Evolutionary conservation across 768 basidiomycete genomes (phyloP), one percentile per base, ranked within the genome.

Genomic region (Mrakia blollopis): DNA sequence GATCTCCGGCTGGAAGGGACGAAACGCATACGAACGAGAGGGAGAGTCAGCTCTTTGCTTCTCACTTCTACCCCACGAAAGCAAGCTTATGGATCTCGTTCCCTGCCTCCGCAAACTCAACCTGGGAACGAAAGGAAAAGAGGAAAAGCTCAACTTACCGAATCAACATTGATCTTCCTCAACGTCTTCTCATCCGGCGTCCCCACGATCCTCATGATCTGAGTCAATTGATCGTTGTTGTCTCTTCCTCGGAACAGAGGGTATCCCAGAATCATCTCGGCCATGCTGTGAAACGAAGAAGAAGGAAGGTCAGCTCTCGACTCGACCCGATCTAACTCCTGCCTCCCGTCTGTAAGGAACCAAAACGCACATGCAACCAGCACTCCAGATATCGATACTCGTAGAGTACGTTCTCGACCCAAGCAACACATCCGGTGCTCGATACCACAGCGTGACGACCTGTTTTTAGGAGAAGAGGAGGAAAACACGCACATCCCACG

Each of bases 381-480:
- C 96, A 21, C 93, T 94, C 97, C 97, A 99, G 70, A 98, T 92
- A 83, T 99, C 97, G 80, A 99, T 98, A 41, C 92, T 94, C 3
- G 97, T 98, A 85, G 91, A 95, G 83, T 99, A 99, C 28, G 96
- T 98, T 77, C 97, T 88, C 30, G 94, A 96, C 72, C 97, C 97
- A 79, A 99, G 89, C 35, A 99, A 88, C 61, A 99, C 97, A 82
- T 99, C 97, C 0, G 97, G 97, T 1, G 97, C 95, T 73, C 97
- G 91, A 83, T 99, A 99, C 97, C 97, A 99, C 21, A 98, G 85
- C 39, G 97, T 99, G 30, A 98, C 97, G 76, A 99, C 97, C 83
- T 84, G 70, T 37, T 21, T 2, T 21, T 5, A 18, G 2, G 1
- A 2, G 47, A 7, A 41, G 11, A 41, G 6, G 39, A 50, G 13